Conservation (phyloP, 2,329 filamentous ascomycete genomes). For the Xylaria sp. region DNA sequence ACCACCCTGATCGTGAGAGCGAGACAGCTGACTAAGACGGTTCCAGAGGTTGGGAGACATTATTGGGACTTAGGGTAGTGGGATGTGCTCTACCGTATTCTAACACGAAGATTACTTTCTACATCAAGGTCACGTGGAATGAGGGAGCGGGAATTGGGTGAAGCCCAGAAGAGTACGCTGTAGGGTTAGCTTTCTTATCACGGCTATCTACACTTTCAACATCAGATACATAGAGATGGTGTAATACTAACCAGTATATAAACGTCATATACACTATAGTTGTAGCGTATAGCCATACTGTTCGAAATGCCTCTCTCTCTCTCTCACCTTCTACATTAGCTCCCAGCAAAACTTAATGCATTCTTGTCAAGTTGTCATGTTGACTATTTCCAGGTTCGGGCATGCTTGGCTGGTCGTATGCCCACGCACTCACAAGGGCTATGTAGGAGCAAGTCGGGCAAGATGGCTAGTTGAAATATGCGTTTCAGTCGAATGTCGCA, state of each 20-base stretch:
- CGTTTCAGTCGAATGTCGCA: too few species aligned
- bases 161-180: not conserved
- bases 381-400: too few species aligned
- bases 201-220: constrained; percentile 3
- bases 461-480: too few species aligned
- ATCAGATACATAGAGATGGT: not conserved
- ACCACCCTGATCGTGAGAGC: constrained; percentile 28
- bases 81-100: not conserved
- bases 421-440: too few species aligned
- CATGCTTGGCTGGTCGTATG: too few species aligned
- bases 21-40: constrained; percentile 31
- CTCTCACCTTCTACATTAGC: too few species aligned
- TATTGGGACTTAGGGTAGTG: constrained; percentile 3
- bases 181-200: constrained; percentile 15
- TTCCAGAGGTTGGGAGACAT: not conserved
- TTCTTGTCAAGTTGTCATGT: too few species aligned
- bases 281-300: too few species aligned
- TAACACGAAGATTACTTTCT: constrained; percentile 4
- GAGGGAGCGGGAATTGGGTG: not conserved
- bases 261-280: too few species aligned
- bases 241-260: not conserved
- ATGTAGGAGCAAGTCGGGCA: too few species aligned
- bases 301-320: too few species aligned
- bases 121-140: constrained; percentile 8
- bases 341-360: not conserved